phyloP scores from a whole-genome alignment of 768 basidiomycete species.

The Symmetrospora coprosmae region DNA sequence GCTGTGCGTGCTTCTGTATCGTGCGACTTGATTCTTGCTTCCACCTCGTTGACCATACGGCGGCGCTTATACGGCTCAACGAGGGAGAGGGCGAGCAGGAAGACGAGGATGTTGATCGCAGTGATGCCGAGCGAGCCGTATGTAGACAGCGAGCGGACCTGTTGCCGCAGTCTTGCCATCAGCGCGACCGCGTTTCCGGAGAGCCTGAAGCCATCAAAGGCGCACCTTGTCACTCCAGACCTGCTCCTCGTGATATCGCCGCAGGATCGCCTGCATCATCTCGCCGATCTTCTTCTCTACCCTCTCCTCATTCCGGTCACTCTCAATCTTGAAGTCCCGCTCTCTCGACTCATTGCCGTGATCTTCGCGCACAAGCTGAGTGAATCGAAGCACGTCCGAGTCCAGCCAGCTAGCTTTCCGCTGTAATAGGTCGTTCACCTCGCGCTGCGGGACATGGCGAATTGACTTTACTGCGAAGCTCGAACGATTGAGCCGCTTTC shows the following conservation, averaged over 20 bases:
- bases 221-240: slow-evolving; percentile 83
- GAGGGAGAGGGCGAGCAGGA: slow-evolving; percentile 70
- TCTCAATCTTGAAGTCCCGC: slow-evolving; percentile 50
- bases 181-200: not conserved
- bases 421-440: slow-evolving; percentile 85
- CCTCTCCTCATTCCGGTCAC: slow-evolving; percentile 56
- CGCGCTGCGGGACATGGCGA: slow-evolving; percentile 53
- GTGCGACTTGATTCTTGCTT: slow-evolving; percentile 45
- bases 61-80: slow-evolving; percentile 96
- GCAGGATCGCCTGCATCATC: slow-evolving; percentile 62
- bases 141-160: slow-evolving; percentile 79
- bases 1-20: too few relatives aligned
- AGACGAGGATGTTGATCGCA: slow-evolving; percentile 75
- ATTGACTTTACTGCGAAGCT: not conserved
- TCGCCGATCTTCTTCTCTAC: slow-evolving; percentile 68
- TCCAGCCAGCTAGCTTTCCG: slow-evolving; percentile 92
- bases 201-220: not conserved
- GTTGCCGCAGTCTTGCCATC: not conserved
- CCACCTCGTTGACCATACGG: slow-evolving; percentile 72
- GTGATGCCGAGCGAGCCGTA: slow-evolving; percentile 78
- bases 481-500: not conserved
- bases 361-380: slow-evolving; percentile 74
- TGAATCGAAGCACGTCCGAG: slow-evolving; percentile 70
- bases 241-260: slow-evolving; percentile 91
- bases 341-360: slow-evolving; percentile 75